Conservation (phyloP, 495 filamentous ascomycete genomes). For the Talaromyces stipitatus region DNA sequence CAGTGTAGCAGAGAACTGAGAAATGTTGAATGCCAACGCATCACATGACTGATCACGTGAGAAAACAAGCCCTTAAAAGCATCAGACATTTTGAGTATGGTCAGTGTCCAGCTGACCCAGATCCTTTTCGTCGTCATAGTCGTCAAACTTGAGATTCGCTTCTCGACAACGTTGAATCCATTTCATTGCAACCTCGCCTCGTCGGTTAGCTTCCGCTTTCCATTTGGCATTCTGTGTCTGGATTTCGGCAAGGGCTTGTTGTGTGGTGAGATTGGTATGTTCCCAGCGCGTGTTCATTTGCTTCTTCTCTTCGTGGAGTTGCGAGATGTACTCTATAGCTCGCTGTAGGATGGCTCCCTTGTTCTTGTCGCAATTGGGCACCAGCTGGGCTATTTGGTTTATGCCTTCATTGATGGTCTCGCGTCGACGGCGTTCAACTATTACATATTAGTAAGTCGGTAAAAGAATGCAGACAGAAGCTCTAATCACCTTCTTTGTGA, state of each 20-base stretch:
- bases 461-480: no score
- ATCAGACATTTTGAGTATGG: constrained; percentile 17
- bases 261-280: constrained; percentile 87
- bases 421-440: constrained; percentile 92
- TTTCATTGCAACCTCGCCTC: constrained; percentile 40
- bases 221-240: constrained; percentile 83
- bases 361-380: constrained; percentile 97
- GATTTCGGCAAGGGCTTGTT: constrained; percentile 89
- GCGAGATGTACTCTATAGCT: constrained; percentile 87
- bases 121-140: constrained; percentile 38
- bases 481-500: constrained; percentile 99
- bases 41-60: not conserved
- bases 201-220: constrained; percentile 65
- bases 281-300: constrained; percentile 96
- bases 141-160: constrained; percentile 56
- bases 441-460: constrained; percentile 9
- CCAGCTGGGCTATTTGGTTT: constrained; percentile 95
- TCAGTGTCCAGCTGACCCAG: constrained; percentile 33
- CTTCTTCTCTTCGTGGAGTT: constrained; percentile 89
- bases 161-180: constrained; percentile 80
- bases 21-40: not conserved
- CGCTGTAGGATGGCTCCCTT: constrained; percentile 95
- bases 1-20: no score
- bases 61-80: not conserved
- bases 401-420: constrained; percentile 99